Base-by-base conservation (phyloP, 495 filamentous ascomycete genomes). In the Ascodesmis nigricans region DNA sequence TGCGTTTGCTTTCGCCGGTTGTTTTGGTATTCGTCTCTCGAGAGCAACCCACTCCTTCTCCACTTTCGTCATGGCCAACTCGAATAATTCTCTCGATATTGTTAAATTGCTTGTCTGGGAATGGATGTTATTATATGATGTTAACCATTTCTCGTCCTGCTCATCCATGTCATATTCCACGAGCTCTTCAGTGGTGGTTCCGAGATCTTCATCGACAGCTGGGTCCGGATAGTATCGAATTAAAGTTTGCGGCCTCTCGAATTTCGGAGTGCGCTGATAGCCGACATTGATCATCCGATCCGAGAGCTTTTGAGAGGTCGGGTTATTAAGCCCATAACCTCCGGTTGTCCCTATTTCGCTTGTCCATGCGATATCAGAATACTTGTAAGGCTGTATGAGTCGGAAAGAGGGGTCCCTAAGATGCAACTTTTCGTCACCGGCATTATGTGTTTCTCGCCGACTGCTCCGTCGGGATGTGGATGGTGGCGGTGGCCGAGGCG, bases 81-180 rank as follows among this genome's bases (percentile, higher is more conserved):
- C 87, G 43, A 99, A 92, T 29, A 93, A 65, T 30, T 90, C 82
- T 13, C 81, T 76, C 25, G 80, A 81, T 42, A 99, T 87, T 0
- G 73, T 60, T 29, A 83, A 77, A 14, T 78, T 65, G 22, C 74
- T 69, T 38, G 74, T 63, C 2, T 62, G 59, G 47, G 72, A 73
- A 22, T 90, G 67, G 38, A 75, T 69, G 4, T 58, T 55, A 47
- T 99, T 99, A 43, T 79, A 69, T 26, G 67, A 67, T 36, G 90
- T 75, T 16, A 99, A 60, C 87, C 90, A 95, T 56, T 82, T 77
- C 35, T 90, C 82, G 52, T 99, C 87, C 50, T 99, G 87, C 55
- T 95, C 87, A 49, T 99, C 87, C 87, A 99, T 95, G 45, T 99
- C 87, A 46, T 99, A 99, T 46, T 99, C 87, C 25, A 93, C 87